These are phyloP conservation scores for Actinomortierella ambigua DNA, from an alignment of 371 early-diverging fungal species.

Conservation along the genomic window DNA sequence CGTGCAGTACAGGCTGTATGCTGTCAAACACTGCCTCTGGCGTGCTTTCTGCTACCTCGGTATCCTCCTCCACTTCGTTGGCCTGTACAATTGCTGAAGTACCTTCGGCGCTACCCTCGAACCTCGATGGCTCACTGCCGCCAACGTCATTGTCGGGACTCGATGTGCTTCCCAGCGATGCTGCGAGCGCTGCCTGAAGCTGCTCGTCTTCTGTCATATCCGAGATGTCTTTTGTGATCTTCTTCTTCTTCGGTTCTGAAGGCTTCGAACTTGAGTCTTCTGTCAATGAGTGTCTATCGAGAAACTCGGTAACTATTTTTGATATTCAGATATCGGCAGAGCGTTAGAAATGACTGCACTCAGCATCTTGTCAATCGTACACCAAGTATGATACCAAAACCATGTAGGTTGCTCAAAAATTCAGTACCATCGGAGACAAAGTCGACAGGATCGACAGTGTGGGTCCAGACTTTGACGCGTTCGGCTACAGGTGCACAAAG, in stretches of 20 bases:
- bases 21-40: conserved; percentile 50
- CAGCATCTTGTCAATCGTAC: background rate
- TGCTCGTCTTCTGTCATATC: conserved; percentile 94
- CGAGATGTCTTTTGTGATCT: conserved; percentile 43
- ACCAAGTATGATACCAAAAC: background rate
- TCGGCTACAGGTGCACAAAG: conserved; percentile 53
- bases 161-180: conserved; percentile 57
- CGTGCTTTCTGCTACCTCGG: conserved; percentile 21
- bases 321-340: background rate
- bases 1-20: conserved; percentile 53
- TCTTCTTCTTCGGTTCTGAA: conserved; percentile 23
- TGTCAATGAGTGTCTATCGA: conserved; percentile 45
- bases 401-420: background rate
- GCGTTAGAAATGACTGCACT: background rate
- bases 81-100: background rate
- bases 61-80: conserved; percentile 31
- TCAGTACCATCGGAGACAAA: conserved; percentile 71
- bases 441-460: conserved; percentile 55
- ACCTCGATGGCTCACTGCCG: conserved; percentile 5
- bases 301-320: conserved; percentile 45
- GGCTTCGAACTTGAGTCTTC: conserved; percentile 21
- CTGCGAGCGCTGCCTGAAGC: conserved; percentile 79
- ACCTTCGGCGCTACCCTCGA: background rate
- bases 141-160: conserved; percentile 21
- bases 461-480: conserved; percentile 72